Evolutionary conservation across 495 filamentous ascomycete species (phyloP).

Genomic region (Hypoxylon crocopeplum): DNA sequence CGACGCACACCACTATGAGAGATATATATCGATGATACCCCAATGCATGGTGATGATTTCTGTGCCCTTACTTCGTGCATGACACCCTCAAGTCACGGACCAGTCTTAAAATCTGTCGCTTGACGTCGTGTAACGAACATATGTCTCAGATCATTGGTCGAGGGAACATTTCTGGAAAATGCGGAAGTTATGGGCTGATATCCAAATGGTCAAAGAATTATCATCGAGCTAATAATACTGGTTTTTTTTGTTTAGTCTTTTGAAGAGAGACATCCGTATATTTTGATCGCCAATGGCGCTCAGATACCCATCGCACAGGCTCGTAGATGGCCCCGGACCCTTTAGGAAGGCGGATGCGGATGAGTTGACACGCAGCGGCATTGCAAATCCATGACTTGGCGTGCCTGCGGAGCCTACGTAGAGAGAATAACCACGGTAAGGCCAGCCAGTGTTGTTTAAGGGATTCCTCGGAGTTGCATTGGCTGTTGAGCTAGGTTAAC

Average conservation of each 20-base stretch:
- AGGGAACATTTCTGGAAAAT: conserved; percentile 24
- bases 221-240: conserved; percentile 17
- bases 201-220: conserved; percentile 24
- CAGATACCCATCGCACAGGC: conserved; percentile 1
- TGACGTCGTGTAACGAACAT: conserved; percentile 27
- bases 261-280: neutral
- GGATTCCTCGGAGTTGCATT: conserved; percentile 17
- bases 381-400: conserved; percentile 26
- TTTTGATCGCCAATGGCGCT: conserved; percentile 11
- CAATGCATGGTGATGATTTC: conserved; percentile 27
- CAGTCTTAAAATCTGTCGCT: conserved; percentile 21
- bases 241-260: neutral
- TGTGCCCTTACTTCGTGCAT: conserved; percentile 36
- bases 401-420: conserved; percentile 19
- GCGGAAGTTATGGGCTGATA: conserved; percentile 33
- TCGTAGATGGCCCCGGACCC: conserved; percentile 1
- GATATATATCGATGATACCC: conserved; percentile 35
- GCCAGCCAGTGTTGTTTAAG: conserved; percentile 13
- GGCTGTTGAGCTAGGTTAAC: conserved; percentile 11
- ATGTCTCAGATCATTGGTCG: conserved; percentile 14
- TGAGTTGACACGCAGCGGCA: conserved; percentile 14
- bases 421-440: conserved; percentile 12
- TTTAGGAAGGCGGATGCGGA: conserved; percentile 31
- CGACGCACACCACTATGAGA: conserved; percentile 30
- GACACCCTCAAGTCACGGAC: conserved; percentile 27